Evolutionary conservation across 2,329 filamentous ascomycete genomes (phyloP), one percentile per base, ranked within the genome.

Genomic region (Biscogniauxia marginata): DNA sequence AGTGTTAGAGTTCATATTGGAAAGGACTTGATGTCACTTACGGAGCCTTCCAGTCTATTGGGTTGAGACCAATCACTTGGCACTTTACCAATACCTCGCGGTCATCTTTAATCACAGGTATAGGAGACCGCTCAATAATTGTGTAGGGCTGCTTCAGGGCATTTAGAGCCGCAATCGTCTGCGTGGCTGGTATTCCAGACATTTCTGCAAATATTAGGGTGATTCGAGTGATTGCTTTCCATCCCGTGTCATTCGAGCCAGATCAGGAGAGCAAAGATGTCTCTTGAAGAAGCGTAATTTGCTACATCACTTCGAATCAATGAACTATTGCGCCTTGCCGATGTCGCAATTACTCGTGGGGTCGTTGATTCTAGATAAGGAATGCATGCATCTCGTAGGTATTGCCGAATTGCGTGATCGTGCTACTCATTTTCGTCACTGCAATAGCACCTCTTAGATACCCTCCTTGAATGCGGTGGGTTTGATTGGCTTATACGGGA

Each of bases 31-130:
- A 18, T 22, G 16, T 39, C 9, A 77, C 83, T 63, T 74, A 89
- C 86, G 87, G 85, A 57, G 84, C 81, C 74, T 89, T 89, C 85
- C 85, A 90, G 68, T 90, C 89, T 54, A 92, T 88, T 0, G 89
- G 89, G 64, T 92, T 92, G 39, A 92, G 73, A 0, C 89, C 88
- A 63, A 90, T 86, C 11, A 83, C 82, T 39, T 80, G 30, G 30
- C 30, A 39, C 7, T 39, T 39, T 16, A 39, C 30, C 30, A 39
- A 9, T 6, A 39, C 30, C 13, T 39, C 30, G n/a, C n/a, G 13
- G 6, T 39, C 30, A 2, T 39, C 30, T 39, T 39, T 39, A 4
- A 39, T 39, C 30, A 39, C 30, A 1, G 30, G 30, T 16, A 39
- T 39, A 39, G 30, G 30, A 9, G 13, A 16, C 9, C 11, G 13